Evolutionary conservation across 2,329 filamentous ascomycete species (phyloP), one percentile per base, ranked within the genome.

Genomic region (Immersiporthe knoxdaviesiana): DNA sequence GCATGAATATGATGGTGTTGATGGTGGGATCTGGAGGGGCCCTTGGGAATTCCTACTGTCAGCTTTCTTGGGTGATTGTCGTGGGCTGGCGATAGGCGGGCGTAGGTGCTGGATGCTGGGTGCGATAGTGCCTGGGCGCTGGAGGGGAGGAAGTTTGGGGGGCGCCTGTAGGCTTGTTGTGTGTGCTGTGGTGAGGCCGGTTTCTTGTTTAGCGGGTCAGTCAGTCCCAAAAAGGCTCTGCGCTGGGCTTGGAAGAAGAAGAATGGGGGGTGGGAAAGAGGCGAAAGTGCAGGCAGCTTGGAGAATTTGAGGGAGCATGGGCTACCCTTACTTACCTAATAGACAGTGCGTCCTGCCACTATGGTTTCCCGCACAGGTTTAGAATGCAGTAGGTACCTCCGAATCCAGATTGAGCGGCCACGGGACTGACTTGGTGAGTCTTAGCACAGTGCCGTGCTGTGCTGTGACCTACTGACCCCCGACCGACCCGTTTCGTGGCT

Each of bases 1-100:
- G 82, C 82, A 84, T 84, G 81, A 82, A 84, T 84, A 79, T 68
- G 65, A 71, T 60, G 59, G 67, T 61, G 58, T 39, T 54, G 58
- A 62, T 65, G 67, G 39, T 65, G 67, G 39, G 37, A 58, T 69
- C 59, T 65, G 52, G 62, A 44, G 50, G 61, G 60, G 54, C 32
- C 30, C 8, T 60, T n/a, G 50, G n/a, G 18, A 62, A 24, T 27
- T 16, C 56, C 30, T 37, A 32, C 30, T 63, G 47, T 59, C 60
- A 56, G 59, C 59, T 52, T 39, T 30, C 37, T 63, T 62, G n/a
- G n/a, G 58, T 56, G 35, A n/a, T 56, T 56, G 60, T 54, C 63
- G 52, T 63, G 37, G n/a, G 60, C 39, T 47, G 54, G 59, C 59
- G 59, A 62, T 41, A 41, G 35, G 59, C 24, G 35, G 59, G 37